phyloP scores from a whole-genome alignment of 2,329 filamentous ascomycete species.

The Talaromyces verruculosus region DNA sequence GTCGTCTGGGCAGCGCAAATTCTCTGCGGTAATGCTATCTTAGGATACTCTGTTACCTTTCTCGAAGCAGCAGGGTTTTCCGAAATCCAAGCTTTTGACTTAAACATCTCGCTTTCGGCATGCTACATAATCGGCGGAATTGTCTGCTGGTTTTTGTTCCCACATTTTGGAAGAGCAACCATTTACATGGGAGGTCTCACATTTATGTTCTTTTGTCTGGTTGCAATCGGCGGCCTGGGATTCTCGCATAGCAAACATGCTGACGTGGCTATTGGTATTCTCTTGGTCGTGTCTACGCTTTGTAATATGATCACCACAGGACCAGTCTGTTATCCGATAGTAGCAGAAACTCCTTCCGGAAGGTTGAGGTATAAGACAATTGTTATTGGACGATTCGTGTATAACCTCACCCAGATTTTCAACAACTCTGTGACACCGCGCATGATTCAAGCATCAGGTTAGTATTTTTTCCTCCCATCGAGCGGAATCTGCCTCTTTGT shows the following conservation, averaged over 20 bases:
- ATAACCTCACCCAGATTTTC: constrained; percentile 72
- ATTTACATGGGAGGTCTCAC: constrained; percentile 44
- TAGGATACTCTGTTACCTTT: constrained; percentile 42
- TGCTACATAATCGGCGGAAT: constrained; percentile 46
- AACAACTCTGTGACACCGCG: constrained; percentile 78
- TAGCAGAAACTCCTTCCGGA: constrained; percentile 55
- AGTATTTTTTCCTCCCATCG: neutral
- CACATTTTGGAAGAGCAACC: constrained; percentile 42
- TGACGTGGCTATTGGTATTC: constrained; percentile 37
- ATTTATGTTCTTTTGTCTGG: constrained; percentile 42
- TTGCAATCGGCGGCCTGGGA: constrained; percentile 37
- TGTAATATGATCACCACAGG: constrained; percentile 57
- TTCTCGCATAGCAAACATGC: constrained; percentile 26
- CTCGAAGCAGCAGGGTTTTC: constrained; percentile 42
- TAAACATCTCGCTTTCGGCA: constrained; percentile 44
- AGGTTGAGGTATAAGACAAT: constrained; percentile 50
- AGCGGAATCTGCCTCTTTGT: neutral
- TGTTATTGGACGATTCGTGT: constrained; percentile 58
- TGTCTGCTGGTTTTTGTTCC: constrained; percentile 45
- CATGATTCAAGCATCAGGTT: constrained; percentile 82
- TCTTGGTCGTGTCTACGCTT: constrained; percentile 55
- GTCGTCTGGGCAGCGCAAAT: constrained; percentile 45
- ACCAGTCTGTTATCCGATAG: constrained; percentile 54
- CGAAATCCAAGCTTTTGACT: constrained; percentile 40
- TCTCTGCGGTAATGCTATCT: constrained; percentile 41